These are phyloP conservation scores for Trametes sanguinea DNA, from an alignment of 768 basidiomycete genomes.

Conservation along the genomic window DNA sequence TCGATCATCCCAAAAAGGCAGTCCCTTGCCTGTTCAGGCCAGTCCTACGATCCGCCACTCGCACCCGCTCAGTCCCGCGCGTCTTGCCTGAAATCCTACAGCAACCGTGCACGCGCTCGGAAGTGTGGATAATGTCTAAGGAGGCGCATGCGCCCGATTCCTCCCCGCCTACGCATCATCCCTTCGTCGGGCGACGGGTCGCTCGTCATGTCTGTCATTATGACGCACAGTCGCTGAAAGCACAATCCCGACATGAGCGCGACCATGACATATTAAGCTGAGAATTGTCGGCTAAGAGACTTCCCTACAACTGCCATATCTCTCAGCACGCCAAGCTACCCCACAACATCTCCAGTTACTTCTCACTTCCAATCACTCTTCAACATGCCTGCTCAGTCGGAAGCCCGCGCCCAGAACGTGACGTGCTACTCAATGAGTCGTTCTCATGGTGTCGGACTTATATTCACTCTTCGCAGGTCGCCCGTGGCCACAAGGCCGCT, in stretches of 20 bases:
- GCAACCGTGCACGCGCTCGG: no score
- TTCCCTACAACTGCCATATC: no score
- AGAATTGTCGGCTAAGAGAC: no score
- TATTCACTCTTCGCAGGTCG: slow-evolving; percentile 1
- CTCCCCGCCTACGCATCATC: background rate
- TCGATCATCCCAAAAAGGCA: no score
- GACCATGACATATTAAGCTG: background rate
- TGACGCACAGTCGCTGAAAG: background rate
- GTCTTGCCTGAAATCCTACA: no score
- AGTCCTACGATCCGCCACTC: no score
- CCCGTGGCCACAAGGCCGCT: slow-evolving; percentile 19
- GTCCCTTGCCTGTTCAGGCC: no score
- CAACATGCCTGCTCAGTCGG: slow-evolving; percentile 5
- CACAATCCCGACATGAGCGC: background rate
- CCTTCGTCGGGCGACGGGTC: background rate
- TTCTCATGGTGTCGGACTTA: no score
- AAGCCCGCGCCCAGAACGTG: slow-evolving; percentile 17
- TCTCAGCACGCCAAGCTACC: background rate
- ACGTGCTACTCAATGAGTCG: background rate
- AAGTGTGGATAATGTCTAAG: no score
- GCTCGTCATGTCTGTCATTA: background rate
- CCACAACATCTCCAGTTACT: no score
- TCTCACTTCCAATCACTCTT: background rate
- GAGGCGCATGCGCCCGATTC: background rate
- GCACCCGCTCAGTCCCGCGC: no score